Percentiles rank a stretch among this genome's conserved stretches.
Conservation (phyloP, 306 rosid species). For the Elaeagnus macrophylla region DNA sequence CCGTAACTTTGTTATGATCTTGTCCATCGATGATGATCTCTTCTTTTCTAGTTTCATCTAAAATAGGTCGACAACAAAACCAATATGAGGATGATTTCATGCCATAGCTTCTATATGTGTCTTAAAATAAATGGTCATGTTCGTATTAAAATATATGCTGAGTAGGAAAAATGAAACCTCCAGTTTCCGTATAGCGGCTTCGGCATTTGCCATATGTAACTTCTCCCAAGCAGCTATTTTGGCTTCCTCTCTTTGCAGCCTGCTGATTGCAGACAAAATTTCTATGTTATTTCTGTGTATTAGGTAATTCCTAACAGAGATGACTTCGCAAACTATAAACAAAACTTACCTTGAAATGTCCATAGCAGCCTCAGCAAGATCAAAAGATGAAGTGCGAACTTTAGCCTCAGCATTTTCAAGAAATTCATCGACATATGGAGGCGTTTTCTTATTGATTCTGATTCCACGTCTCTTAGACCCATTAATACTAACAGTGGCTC, state of each 20-base stretch:
- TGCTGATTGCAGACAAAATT: slow-evolving; percentile 17
- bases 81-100: neutral
- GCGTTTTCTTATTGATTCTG: slow-evolving; percentile 18
- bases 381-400: slow-evolving; percentile 33
- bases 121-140: neutral
- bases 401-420: slow-evolving; percentile 25
- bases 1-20: slow-evolving; percentile 65
- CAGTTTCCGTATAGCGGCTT: slow-evolving; percentile 68
- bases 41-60: slow-evolving; percentile 86
- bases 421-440: slow-evolving; percentile 22
- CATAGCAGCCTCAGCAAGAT: slow-evolving; percentile 44
- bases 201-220: slow-evolving; percentile 83
- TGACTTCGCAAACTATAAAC: neutral
- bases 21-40: slow-evolving; percentile 74
- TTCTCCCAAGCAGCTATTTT: slow-evolving; percentile 87
- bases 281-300: neutral
- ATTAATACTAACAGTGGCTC: slow-evolving; percentile 31
- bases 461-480: slow-evolving; percentile 33
- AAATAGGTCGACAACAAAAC: slow-evolving; percentile 1
- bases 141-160: neutral
- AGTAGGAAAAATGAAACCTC: slow-evolving; percentile 42
- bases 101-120: no score
- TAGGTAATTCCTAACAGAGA: neutral
- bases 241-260: slow-evolving; percentile 73
- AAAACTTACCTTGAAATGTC: slow-evolving; percentile 48